phyloP scores from a whole-genome alignment of 2,329 filamentous ascomycete species.

The Cordyceps tenuipes region DNA sequence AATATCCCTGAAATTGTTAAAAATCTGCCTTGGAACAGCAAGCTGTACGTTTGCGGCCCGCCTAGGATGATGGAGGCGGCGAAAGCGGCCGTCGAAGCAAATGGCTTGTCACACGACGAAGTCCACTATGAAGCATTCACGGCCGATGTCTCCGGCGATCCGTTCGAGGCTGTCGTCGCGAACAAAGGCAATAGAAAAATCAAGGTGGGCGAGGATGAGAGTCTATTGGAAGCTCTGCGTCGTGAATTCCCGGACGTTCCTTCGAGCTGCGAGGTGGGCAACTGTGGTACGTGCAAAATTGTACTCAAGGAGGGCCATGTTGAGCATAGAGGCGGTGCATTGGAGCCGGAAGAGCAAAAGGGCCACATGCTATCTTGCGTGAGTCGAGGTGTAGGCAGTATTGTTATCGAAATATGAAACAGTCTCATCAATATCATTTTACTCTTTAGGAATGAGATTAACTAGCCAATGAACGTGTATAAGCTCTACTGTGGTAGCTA shows the following conservation, averaged over 20 bases:
- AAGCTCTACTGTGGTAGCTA: no score
- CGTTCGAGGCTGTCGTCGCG: constrained; percentile 48
- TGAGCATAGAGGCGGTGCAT: constrained; percentile 41
- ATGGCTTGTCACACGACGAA: constrained; percentile 38
- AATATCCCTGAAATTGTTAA: constrained; percentile 43
- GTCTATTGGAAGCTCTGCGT: constrained; percentile 39
- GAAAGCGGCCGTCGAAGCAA: constrained; percentile 28
- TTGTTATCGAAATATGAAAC: constrained; percentile 38
- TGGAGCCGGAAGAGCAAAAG: constrained; percentile 36
- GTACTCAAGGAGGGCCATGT: constrained; percentile 33
- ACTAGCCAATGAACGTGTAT: no score
- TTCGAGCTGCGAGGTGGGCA: constrained; percentile 46
- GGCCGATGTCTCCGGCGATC: constrained; percentile 45
- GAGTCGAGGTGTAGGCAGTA: constrained; percentile 41
- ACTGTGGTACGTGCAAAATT: constrained; percentile 45
- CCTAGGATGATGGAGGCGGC: constrained; percentile 47
- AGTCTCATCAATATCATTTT: background rate
- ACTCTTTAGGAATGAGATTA: background rate
- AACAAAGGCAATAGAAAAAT: constrained; percentile 33
- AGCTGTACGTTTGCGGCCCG: constrained; percentile 55
- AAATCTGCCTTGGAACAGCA: constrained; percentile 42
- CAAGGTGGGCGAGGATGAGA: constrained; percentile 39
- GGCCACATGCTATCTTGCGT: constrained; percentile 42
- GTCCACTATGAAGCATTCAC: constrained; percentile 55
- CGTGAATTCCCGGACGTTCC: constrained; percentile 33